Conservation (phyloP, 2,329 filamentous ascomycete genomes). For the Pseudopithomyces maydicus region DNA sequence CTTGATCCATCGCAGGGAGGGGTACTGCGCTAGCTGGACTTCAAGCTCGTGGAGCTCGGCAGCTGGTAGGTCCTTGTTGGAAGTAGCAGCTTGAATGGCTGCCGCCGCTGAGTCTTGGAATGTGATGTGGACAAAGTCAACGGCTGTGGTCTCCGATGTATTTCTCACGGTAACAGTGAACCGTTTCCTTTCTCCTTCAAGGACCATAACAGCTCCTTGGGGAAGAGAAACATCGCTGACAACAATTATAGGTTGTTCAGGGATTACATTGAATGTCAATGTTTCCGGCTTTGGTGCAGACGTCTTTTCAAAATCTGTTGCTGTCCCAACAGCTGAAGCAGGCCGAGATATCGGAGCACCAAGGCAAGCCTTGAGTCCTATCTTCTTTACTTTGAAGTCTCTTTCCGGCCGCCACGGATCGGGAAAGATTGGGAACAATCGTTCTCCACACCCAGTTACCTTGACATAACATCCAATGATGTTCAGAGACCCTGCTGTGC, state of each 20-base stretch:
- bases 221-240: slow-evolving; percentile 78
- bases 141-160: slow-evolving; percentile 68
- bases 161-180: slow-evolving; percentile 86
- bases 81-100: slow-evolving; percentile 74
- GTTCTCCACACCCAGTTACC: slow-evolving; percentile 79
- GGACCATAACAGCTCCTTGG: slow-evolving; percentile 86
- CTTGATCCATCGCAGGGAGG: slow-evolving; percentile 62
- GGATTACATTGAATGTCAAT: slow-evolving; percentile 75
- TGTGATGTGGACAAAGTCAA: slow-evolving; percentile 84
- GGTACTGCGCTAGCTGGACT: slow-evolving; percentile 72
- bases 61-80: slow-evolving; percentile 75
- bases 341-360: slow-evolving; percentile 57
- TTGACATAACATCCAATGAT: slow-evolving; percentile 80
- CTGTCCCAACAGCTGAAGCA: slow-evolving; percentile 34
- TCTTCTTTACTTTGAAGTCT: slow-evolving; percentile 76
- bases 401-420: slow-evolving; percentile 74
- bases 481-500: slow-evolving; percentile 68
- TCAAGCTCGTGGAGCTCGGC: slow-evolving; percentile 87
- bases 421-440: slow-evolving; percentile 82
- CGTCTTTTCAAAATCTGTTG: slow-evolving; percentile 23
- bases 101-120: slow-evolving; percentile 87
- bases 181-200: slow-evolving; percentile 82
- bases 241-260: slow-evolving; percentile 75
- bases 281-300: slow-evolving; percentile 43
- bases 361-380: slow-evolving; percentile 60